Percentiles rank a stretch among this genome's conserved stretches.
Conservation (phyloP, 371 early-diverging fungal genomes). For the Syncephalastrum racemosum region DNA sequence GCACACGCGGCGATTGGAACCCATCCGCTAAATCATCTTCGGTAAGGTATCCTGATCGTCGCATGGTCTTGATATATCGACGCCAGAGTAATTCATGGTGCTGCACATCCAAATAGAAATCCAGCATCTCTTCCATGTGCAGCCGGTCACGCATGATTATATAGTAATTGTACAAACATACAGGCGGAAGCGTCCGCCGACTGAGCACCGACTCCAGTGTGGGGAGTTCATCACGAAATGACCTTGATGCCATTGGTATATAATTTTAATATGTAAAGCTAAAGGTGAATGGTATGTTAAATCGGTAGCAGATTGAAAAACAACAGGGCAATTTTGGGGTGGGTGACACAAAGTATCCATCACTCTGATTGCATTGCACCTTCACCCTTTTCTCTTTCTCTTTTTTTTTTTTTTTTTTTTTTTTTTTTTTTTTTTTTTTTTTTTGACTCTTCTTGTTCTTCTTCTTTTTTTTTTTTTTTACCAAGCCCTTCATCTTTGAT, state of each 20-base stretch:
- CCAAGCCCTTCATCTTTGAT: too few species aligned
- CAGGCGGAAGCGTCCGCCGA: conserved; percentile 64
- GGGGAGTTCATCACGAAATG: conserved; percentile 35
- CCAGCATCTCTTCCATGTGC: conserved; percentile 61
- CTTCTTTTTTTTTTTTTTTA: too few species aligned
- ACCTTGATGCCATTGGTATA: not conserved
- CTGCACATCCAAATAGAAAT: conserved; percentile 68
- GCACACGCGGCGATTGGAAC: conserved; percentile 32
- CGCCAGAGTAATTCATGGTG: conserved; percentile 66
- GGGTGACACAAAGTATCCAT: too few species aligned
- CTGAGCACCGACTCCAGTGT: conserved; percentile 60
- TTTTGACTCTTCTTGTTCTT: too few species aligned
- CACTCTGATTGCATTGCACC: too few species aligned
- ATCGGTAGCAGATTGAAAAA: too few species aligned
- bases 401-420: too few species aligned
- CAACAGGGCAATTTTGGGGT: too few species aligned
- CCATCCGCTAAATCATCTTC: conserved; percentile 46
- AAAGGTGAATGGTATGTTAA: too few species aligned
- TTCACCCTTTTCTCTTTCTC: too few species aligned
- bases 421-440: too few species aligned
- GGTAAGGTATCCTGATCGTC: conserved; percentile 34
- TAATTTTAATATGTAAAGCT: conserved; percentile 10
- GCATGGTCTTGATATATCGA: conserved; percentile 50
- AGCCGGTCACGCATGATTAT: conserved; percentile 64
- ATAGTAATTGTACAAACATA: conserved; percentile 69